Evolutionary conservation across 2,329 filamentous ascomycete species (phyloP).

Genomic region (Chrysoporthe austroafricana): DNA sequence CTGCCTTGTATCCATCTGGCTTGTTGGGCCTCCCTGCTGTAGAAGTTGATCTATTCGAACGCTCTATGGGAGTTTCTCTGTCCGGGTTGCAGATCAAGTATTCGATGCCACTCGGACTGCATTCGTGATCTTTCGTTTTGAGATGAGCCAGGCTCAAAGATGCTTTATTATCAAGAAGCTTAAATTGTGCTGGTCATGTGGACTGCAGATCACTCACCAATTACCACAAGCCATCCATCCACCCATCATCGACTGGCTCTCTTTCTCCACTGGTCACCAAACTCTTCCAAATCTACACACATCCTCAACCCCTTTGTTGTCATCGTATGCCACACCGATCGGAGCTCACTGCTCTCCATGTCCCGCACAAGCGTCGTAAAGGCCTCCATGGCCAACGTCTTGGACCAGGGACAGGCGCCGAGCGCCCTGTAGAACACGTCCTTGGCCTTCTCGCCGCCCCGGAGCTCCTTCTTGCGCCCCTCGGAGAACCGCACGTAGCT

Average conservation of each 20-base stretch:
- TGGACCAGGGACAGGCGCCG: constrained; percentile 53
- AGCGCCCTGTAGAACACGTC: constrained; percentile 54
- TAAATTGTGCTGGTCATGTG: background rate
- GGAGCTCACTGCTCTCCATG: constrained; percentile 53
- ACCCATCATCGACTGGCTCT: background rate
- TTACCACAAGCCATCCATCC: background rate
- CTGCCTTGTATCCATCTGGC: too few relatives aligned
- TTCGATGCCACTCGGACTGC: too few relatives aligned
- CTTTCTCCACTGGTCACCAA: constrained; percentile 42
- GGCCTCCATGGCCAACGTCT: constrained; percentile 55
- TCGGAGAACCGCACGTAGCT: constrained; percentile 54
- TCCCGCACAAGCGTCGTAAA: constrained; percentile 49
- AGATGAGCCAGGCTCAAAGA: too few relatives aligned
- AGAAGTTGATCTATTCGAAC: too few relatives aligned
- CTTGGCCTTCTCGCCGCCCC: constrained; percentile 43
- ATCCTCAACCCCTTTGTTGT: constrained; percentile 53
- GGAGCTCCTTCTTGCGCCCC: constrained; percentile 41
- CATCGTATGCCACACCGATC: constrained; percentile 53
- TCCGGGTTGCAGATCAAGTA: too few relatives aligned
- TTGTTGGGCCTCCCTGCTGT: too few relatives aligned
- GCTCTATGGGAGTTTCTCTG: too few relatives aligned
- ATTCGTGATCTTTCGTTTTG: background rate
- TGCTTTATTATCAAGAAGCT: too few relatives aligned
- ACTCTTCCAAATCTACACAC: constrained; percentile 56
- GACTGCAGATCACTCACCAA: background rate